phyloP scores from a whole-genome alignment of 371 early-diverging fungal genomes.

The Lichtheimia hyalospora region DNA sequence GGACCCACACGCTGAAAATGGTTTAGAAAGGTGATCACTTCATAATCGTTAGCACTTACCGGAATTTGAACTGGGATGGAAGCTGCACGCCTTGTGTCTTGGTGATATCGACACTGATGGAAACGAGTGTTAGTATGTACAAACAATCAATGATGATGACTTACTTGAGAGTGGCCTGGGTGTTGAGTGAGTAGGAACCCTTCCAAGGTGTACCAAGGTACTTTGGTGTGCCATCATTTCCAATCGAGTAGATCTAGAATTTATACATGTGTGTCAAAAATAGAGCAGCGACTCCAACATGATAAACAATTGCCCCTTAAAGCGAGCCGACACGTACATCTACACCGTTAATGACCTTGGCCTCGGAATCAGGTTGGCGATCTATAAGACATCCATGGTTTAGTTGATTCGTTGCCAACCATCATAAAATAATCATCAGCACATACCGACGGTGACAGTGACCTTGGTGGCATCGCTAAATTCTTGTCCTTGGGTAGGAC shows the following conservation, averaged over 20 bases:
- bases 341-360: conserved; percentile 44
- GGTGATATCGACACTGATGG: background rate
- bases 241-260: conserved; percentile 35
- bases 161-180: conserved; percentile 44
- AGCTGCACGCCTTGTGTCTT: conserved; percentile 15
- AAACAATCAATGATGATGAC: conserved; percentile 2
- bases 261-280: background rate
- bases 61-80: conserved; percentile 51
- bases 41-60: conserved; percentile 24
- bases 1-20: conserved; percentile 11
- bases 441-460: conserved; percentile 48
- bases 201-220: conserved; percentile 48
- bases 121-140: no score
- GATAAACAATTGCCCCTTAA: background rate
- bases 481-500: conserved; percentile 31
- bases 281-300: background rate
- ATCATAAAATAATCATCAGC: background rate
- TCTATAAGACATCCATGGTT: conserved; percentile 15
- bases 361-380: conserved; percentile 38
- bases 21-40: conserved; percentile 5
- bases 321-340: conserved; percentile 28
- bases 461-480: conserved; percentile 41
- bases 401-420: no score
- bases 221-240: conserved; percentile 31
- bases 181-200: conserved; percentile 38